phyloP scores from a whole-genome alignment of 1,284 basidiomycete species.

The Apiotrichum brassicae region DNA sequence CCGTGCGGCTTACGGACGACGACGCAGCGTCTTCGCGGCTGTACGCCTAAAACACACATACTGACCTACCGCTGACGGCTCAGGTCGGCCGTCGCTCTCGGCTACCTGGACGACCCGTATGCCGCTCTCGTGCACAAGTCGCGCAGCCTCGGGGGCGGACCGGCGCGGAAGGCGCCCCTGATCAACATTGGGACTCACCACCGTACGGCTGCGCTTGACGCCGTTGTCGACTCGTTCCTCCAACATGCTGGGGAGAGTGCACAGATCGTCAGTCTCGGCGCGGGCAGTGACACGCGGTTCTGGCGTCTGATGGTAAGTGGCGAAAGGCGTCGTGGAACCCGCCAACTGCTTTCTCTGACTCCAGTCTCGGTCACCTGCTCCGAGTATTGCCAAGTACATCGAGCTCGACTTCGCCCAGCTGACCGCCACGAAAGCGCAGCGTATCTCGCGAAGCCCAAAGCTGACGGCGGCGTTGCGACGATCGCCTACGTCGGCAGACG shows the following conservation, averaged over 20 bases:
- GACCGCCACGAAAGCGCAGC: constrained; percentile 73
- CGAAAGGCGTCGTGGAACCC: not conserved
- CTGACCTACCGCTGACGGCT: not conserved
- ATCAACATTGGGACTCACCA: constrained; percentile 95
- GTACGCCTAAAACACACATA: constrained; percentile 42
- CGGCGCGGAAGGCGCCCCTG: constrained; percentile 56
- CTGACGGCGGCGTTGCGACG: constrained; percentile 47
- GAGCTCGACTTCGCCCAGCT: constrained; percentile 87
- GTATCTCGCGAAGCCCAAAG: constrained; percentile 64
- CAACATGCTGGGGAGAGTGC: constrained; percentile 35
- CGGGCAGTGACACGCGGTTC: constrained; percentile 87
- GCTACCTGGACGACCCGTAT: constrained; percentile 70
- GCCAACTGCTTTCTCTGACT: not conserved
- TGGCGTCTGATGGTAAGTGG: constrained; percentile 78
- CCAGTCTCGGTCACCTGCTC: not conserved
- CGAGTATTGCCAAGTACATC: constrained; percentile 54
- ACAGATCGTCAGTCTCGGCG: constrained; percentile 84
- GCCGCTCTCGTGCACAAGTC: constrained; percentile 55
- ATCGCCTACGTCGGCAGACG: not conserved
- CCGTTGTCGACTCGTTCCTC: constrained; percentile 68
- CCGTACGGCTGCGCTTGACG: constrained; percentile 72
- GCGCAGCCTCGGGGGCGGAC: not conserved
- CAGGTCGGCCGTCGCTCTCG: constrained; percentile 61
- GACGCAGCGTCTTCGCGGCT: constrained; percentile 70
- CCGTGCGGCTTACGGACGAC: constrained; percentile 63